Evolutionary conservation across 2,329 filamentous ascomycete genomes (phyloP).

Genomic region (Cordyceps cicadae): DNA sequence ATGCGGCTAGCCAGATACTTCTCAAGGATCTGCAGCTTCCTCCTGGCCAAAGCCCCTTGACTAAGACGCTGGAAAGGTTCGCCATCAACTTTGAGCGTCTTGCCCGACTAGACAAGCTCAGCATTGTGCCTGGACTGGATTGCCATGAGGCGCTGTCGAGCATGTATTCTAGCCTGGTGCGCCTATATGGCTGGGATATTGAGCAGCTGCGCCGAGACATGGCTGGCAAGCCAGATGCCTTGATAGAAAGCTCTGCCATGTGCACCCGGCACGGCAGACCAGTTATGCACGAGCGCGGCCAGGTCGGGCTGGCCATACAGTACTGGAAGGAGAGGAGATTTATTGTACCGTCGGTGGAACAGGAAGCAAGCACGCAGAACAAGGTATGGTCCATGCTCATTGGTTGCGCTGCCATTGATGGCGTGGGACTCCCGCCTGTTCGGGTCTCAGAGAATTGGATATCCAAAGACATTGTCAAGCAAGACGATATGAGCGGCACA

Average conservation of each 20-base stretch:
- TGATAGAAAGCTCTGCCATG: constrained; percentile 49
- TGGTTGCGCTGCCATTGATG: constrained; percentile 48
- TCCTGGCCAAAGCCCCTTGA: constrained; percentile 54
- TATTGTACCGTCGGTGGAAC: constrained; percentile 32
- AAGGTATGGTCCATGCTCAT: constrained; percentile 60
- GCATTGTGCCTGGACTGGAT: constrained; percentile 58
- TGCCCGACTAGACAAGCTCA: constrained; percentile 62
- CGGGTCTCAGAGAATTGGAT: constrained; percentile 70
- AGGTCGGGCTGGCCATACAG: constrained; percentile 62
- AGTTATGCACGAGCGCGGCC: constrained; percentile 58
- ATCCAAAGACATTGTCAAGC: constrained; percentile 55
- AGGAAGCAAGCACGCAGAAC: constrained; percentile 32
- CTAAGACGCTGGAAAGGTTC: constrained; percentile 63
- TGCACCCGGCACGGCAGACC: constrained; percentile 64
- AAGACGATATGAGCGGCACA: constrained; percentile 33
- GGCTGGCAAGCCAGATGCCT: constrained; percentile 37
- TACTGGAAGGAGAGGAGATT: constrained; percentile 63
- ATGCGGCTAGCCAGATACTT: constrained; percentile 57
- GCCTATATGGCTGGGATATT: constrained; percentile 64
- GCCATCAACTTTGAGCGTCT: constrained; percentile 63
- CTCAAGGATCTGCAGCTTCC: constrained; percentile 54
- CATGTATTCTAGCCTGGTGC: constrained; percentile 60
- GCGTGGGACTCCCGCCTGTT: constrained; percentile 47
- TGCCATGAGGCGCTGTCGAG: constrained; percentile 71
- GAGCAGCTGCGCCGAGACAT: constrained; percentile 45